Percentiles rank a stretch among this genome's conserved stretches.
phyloP scores from a whole-genome alignment of 2,329 filamentous ascomycete species.

The Neoascochyta sp. region DNA sequence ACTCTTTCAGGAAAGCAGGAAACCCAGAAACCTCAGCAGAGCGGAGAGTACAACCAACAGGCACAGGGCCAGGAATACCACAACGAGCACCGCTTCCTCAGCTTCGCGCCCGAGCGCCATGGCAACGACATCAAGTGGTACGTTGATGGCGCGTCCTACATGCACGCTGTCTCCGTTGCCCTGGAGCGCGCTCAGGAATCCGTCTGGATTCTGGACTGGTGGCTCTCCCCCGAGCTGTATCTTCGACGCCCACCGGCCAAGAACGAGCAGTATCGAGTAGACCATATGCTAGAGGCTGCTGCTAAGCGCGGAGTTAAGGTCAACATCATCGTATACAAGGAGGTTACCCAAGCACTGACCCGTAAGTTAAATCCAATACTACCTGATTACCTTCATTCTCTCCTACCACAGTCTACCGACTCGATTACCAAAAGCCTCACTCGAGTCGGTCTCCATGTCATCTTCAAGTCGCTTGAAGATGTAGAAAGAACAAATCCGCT shows the following conservation, averaged over 20 bases:
- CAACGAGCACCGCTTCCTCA: slow-evolving; percentile 51
- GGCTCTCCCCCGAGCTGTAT: slow-evolving; percentile 85
- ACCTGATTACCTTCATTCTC: slow-evolving; percentile 44
- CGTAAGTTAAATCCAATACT: slow-evolving; percentile 56
- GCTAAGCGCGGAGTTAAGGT: slow-evolving; percentile 80
- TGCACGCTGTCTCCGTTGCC: slow-evolving; percentile 78
- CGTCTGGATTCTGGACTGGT: slow-evolving; percentile 86
- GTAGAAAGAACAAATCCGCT: slow-evolving; percentile 45
- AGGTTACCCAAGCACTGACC: slow-evolving; percentile 71
- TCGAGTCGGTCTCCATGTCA: slow-evolving; percentile 42
- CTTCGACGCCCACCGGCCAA: slow-evolving; percentile 75
- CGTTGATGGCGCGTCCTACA: slow-evolving; percentile 69
- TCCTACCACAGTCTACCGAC: slow-evolving; percentile 42
- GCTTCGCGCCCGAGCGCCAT: slow-evolving; percentile 68
- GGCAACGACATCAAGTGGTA: slow-evolving; percentile 81
- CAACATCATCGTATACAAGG: slow-evolving; percentile 88
- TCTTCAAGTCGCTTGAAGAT: slow-evolving; percentile 46
- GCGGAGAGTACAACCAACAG: slow-evolving; percentile 12
- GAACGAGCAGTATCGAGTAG: slow-evolving; percentile 79
- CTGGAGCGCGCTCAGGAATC: slow-evolving; percentile 72
- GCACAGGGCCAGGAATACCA: slow-evolving; percentile 40
- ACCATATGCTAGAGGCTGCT: slow-evolving; percentile 76
- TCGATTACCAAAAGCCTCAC: slow-evolving; percentile 41
- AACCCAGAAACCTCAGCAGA: slow-evolving; percentile 38
- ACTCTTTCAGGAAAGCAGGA: slow-evolving; percentile 46